These are phyloP conservation scores for Colletotrichum incanum DNA, from an alignment of 2,329 filamentous ascomycete species.

Conservation along the genomic window DNA sequence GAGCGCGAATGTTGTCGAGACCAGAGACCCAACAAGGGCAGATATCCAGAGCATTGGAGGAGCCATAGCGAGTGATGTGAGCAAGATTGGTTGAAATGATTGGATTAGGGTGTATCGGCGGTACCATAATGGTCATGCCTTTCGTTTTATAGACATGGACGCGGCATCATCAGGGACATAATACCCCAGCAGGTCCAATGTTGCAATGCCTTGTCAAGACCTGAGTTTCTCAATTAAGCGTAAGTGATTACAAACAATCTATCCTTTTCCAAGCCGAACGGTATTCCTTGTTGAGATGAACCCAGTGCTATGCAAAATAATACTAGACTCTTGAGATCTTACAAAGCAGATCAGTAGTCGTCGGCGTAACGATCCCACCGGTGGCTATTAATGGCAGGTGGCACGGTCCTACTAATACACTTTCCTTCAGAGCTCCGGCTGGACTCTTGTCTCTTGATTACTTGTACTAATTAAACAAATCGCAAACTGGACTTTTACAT, in stretches of 20 bases:
- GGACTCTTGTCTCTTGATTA: background rate
- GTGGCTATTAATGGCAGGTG: background rate
- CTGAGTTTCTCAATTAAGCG: background rate
- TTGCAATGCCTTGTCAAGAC: background rate
- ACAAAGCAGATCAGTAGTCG: background rate
- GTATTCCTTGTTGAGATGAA: background rate
- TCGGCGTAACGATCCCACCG: background rate
- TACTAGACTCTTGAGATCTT: background rate
- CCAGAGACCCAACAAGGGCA: slow-evolving; percentile 1
- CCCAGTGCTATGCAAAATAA: background rate
- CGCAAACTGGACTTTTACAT: too few relatives aligned
- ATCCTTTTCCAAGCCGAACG: background rate
- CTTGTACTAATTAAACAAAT: too few relatives aligned
- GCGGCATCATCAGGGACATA: background rate
- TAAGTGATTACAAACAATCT: background rate
- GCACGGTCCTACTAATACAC: background rate
- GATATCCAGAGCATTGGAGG: background rate
- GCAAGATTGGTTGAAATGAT: background rate
- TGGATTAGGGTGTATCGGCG: background rate
- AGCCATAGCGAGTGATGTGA: background rate
- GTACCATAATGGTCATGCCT: background rate
- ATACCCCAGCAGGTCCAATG: background rate
- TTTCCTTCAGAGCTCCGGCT: background rate
- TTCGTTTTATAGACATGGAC: background rate
- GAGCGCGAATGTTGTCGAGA: background rate